phyloP scores from a whole-genome alignment of 345 rosid genomes.

The Arabidopsis suecica region DNA sequence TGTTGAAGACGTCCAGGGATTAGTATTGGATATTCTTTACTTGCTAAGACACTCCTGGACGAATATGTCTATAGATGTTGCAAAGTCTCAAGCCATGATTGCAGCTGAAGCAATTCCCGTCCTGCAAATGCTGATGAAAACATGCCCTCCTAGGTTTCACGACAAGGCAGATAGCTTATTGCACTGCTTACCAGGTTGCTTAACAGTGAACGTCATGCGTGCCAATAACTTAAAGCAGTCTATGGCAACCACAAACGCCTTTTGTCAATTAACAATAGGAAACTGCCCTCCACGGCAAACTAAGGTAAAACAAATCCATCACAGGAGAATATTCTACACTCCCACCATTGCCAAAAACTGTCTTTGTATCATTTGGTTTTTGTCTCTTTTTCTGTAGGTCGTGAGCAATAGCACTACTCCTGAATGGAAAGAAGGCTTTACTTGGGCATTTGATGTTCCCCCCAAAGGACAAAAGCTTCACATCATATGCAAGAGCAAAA shows the following conservation, averaged over 20 bases:
- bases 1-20: slow-evolving; percentile 73
- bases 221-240: slow-evolving; percentile 87
- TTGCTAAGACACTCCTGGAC: slow-evolving; percentile 86
- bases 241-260: slow-evolving; percentile 80
- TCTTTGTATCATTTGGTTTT: background rate
- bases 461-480: slow-evolving; percentile 96
- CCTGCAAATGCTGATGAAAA: slow-evolving; percentile 81
- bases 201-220: slow-evolving; percentile 77
- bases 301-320: slow-evolving; percentile 54
- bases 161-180: slow-evolving; percentile 82
- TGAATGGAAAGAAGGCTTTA: slow-evolving; percentile 90
- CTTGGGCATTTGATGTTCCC: slow-evolving; percentile 91
- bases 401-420: slow-evolving; percentile 71
- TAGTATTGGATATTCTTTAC: slow-evolving; percentile 78
- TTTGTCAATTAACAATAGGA: slow-evolving; percentile 83
- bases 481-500: slow-evolving; percentile 91
- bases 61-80: slow-evolving; percentile 73
- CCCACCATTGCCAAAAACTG: slow-evolving; percentile 4
- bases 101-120: slow-evolving; percentile 88
- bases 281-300: slow-evolving; percentile 87
- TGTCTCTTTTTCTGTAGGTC: slow-evolving; percentile 52
- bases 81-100: slow-evolving; percentile 80
- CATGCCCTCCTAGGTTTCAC: slow-evolving; percentile 83
- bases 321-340: background rate
- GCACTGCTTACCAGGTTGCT: slow-evolving; percentile 92